Evolutionary conservation across 129 eudicot genomes (phyloP), one percentile per base, ranked within the genome.

Genomic region (Erigeron canadensis): DNA sequence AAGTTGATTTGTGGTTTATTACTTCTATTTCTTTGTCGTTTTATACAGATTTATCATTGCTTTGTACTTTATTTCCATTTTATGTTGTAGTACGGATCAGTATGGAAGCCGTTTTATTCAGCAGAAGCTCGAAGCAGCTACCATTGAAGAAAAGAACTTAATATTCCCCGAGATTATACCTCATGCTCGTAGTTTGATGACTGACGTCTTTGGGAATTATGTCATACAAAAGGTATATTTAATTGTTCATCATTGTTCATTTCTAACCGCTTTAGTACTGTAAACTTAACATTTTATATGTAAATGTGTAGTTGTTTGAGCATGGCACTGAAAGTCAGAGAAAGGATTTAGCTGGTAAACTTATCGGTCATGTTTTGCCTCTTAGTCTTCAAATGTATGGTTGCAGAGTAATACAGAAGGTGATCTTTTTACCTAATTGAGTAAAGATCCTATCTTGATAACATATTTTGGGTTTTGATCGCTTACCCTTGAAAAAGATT

Each of bases 381-480:
- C 91, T 94, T 53, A 89, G 92, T 71, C 90, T 89, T 55, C 95
- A 89, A 66, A 94, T 89, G 92, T 94, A 94, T 70, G 96, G 98
- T 51, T 94, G 98, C 85, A 83, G 96, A 82, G 98, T 94, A 40
- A 87, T 94, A 59, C 98, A 94, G 50, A 89, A 94, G 98, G 98
- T 91, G 57, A 56, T 17, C 15, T n/a, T 72, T 72, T 45, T 34
- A 53, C 28, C 68, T 53, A 16, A 9, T 64, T 48, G 13, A 21
- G 4, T 45, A 67, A 75, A 45, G 15, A 66, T 65, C 9, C 43
- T 42, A 75, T 75, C 48, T 43, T 66, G 42, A 46, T 34, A 50
- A 50, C 55, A 43, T 12, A 15, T 8, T 64, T 16, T 59, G 67
- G 56, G 55, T 39, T 48, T 39, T 38, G 16, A 9, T 21, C 1